These are phyloP conservation scores for Sclerotinia minor DNA, from an alignment of 2,329 filamentous ascomycete genomes.

Conservation along the genomic window DNA sequence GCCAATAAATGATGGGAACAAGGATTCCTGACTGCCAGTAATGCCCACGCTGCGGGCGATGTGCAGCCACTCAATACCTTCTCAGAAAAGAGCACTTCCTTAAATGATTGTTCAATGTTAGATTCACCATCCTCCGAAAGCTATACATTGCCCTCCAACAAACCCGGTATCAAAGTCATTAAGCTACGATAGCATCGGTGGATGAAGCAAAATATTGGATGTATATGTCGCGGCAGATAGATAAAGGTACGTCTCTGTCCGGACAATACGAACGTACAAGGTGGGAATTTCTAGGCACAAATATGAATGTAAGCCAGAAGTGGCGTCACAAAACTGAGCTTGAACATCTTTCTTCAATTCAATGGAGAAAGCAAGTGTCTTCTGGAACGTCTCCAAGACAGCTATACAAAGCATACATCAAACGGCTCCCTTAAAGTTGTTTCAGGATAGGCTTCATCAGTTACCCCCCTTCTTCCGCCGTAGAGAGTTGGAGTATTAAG, in stretches of 20 bases:
- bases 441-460: neutral
- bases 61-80: neutral
- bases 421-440: neutral
- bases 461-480: no score
- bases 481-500: neutral
- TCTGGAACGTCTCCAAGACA: neutral
- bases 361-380: neutral
- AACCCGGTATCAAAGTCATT: neutral
- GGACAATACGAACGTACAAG: neutral
- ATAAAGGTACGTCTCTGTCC: neutral
- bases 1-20: neutral
- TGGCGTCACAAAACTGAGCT: neutral
- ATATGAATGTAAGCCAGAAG: neutral
- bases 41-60: neutral
- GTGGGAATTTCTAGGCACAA: neutral
- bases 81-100: no score
- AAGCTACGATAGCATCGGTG: neutral
- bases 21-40: neutral
- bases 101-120: neutral
- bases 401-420: neutral
- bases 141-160: neutral
- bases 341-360: neutral
- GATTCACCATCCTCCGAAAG: neutral
- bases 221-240: no score
- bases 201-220: neutral